Evolutionary conservation across 129 eudicot genomes (phyloP).

Genomic region (Chrysanthemum makinoi): DNA sequence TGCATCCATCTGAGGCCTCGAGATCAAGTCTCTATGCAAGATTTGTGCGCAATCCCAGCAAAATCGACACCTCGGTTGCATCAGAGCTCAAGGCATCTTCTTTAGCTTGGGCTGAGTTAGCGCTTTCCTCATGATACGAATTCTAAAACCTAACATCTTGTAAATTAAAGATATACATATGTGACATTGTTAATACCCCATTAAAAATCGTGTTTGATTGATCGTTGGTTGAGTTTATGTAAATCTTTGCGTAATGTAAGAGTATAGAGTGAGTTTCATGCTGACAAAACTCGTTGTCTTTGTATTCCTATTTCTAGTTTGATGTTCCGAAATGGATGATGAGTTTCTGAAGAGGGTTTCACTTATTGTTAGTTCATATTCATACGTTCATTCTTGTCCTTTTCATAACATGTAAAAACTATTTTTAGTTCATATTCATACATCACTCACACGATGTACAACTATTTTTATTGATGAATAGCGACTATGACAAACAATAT

Average conservation of each 20-base stretch:
- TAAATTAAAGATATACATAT: slow-evolving; percentile 40
- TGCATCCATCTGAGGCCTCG: slow-evolving; percentile 54
- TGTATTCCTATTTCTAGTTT: slow-evolving; percentile 25
- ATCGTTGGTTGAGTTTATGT: slow-evolving; percentile 27
- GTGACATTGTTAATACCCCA: slow-evolving; percentile 24
- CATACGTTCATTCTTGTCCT: too few relatives aligned
- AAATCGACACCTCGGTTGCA: slow-evolving; percentile 71
- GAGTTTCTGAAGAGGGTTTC: slow-evolving; percentile 8
- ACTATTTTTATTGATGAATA: too few relatives aligned
- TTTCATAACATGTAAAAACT: too few relatives aligned
- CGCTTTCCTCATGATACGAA: slow-evolving; percentile 60
- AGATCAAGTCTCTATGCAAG: slow-evolving; percentile 62
- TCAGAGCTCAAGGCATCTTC: slow-evolving; percentile 82
- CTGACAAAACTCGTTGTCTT: slow-evolving; percentile 30
- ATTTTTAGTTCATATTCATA: too few relatives aligned
- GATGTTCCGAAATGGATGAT: slow-evolving; percentile 16
- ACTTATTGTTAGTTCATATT: not conserved
- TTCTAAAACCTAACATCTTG: slow-evolving; percentile 50
- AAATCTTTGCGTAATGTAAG: slow-evolving; percentile 30
- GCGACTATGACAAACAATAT: too few relatives aligned
- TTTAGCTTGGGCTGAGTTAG: slow-evolving; percentile 97
- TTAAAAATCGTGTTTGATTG: slow-evolving; percentile 20
- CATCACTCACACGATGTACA: too few relatives aligned
- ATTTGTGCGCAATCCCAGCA: slow-evolving; percentile 60
- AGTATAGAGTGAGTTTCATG: slow-evolving; percentile 31